A percentile compares a stretch with the other conserved stretches of the same genome.
These are phyloP conservation scores for Taiwanofungus camphoratus DNA, from an alignment of 1,284 basidiomycete genomes.

Conservation along the genomic window DNA sequence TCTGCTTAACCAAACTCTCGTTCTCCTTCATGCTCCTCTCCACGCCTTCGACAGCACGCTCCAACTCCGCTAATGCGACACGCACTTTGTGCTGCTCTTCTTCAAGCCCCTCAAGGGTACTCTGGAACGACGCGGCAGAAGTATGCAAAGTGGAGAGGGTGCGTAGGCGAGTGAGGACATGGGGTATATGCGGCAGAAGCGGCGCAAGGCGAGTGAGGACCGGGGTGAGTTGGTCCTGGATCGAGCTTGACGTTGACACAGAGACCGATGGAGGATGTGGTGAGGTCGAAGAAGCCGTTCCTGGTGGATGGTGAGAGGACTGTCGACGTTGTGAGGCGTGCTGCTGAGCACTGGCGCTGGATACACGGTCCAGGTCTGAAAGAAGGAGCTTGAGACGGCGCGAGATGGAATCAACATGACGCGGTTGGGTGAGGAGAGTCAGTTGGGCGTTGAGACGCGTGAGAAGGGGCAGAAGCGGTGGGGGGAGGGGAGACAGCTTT, in stretches of 20 bases:
- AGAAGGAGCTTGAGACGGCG: conserved; percentile 89
- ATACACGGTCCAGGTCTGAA: conserved; percentile 86
- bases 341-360: conserved; percentile 43
- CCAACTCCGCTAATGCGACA: conserved; percentile 63
- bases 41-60: conserved; percentile 63
- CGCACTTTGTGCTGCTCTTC: conserved; percentile 60
- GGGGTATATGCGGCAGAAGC: conserved; percentile 84
- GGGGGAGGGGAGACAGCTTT: conserved; percentile 61
- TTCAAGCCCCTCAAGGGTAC: conserved; percentile 64
- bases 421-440: conserved; percentile 87
- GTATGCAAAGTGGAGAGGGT: conserved; percentile 82
- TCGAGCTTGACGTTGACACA: conserved; percentile 31
- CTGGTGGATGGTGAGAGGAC: conserved; percentile 13
- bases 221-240: conserved; percentile 68
- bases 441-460: conserved; percentile 82
- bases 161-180: conserved; percentile 83
- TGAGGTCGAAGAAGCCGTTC: conserved; percentile 13
- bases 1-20: conserved; percentile 60
- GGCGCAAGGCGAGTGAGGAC: conserved; percentile 82
- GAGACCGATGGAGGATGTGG: conserved; percentile 15
- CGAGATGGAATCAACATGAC: conserved; percentile 95
- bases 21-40: conserved; percentile 77
- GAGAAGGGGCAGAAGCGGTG: conserved; percentile 79
- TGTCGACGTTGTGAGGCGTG: conserved; percentile 27
- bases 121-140: conserved; percentile 75